These are phyloP conservation scores for Exophiala xenobiotica DNA, from an alignment of 2,329 filamentous ascomycete species.

Conservation along the genomic window DNA sequence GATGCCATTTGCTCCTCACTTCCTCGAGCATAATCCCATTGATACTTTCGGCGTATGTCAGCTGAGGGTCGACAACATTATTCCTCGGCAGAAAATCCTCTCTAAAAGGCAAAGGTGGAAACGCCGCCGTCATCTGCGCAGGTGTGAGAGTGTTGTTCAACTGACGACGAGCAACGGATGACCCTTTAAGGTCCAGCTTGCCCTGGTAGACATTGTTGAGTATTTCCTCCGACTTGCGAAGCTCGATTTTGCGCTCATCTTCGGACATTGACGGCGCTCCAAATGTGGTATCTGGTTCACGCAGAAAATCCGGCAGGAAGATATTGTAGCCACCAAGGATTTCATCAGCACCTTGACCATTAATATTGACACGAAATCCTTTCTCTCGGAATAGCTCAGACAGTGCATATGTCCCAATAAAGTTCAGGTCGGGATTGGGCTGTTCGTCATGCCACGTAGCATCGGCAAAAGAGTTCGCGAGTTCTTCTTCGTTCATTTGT, in stretches of 20 bases:
- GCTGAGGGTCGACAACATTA: conserved; percentile 34
- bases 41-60: conserved; percentile 36
- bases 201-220: conserved; percentile 5
- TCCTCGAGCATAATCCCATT: conserved; percentile 34
- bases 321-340: conserved; percentile 54
- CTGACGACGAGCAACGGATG: conserved; percentile 36
- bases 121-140: conserved; percentile 37
- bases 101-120: conserved; percentile 36
- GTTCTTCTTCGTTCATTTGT: conserved; percentile 44
- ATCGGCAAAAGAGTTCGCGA: conserved; percentile 46
- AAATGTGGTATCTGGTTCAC: conserved; percentile 47
- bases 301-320: conserved; percentile 49
- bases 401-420: conserved; percentile 53
- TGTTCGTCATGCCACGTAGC: conserved; percentile 48
- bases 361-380: conserved; percentile 56
- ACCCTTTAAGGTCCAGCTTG: conserved; percentile 19
- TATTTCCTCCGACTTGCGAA: conserved; percentile 29
- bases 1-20: conserved; percentile 42
- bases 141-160: conserved; percentile 43
- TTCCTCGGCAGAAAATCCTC: conserved; percentile 35
- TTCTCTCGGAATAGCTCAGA: conserved; percentile 46
- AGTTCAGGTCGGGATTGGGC: conserved; percentile 53
- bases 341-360: conserved; percentile 55
- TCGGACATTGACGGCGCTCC: background rate
- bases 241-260: background rate